Conservation (phyloP, 2,329 filamentous ascomycete species). For the Hypomyces perniciosus region DNA sequence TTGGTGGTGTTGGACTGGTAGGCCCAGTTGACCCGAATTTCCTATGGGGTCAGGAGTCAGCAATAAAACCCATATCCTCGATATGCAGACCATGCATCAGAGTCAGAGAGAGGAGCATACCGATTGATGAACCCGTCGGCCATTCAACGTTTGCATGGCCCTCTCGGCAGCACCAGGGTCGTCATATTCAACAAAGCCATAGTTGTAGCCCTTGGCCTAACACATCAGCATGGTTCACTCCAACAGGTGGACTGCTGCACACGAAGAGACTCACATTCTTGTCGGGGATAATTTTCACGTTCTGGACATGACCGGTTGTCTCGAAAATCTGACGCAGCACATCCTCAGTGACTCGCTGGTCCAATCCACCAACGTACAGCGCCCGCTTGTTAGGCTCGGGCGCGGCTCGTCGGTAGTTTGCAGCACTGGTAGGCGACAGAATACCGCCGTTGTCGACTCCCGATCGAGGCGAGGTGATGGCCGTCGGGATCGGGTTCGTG, state of each 20-base stretch:
- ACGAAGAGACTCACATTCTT: slow-evolving; percentile 74
- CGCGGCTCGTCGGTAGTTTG: slow-evolving; percentile 80
- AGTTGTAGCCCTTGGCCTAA: slow-evolving; percentile 94
- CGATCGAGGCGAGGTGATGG: slow-evolving; percentile 82
- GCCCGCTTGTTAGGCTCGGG: slow-evolving; percentile 98
- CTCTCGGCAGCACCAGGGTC: slow-evolving; percentile 94
- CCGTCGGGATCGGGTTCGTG: slow-evolving; percentile 89
- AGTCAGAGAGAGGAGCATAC: slow-evolving; percentile 40
- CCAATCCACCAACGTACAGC: slow-evolving; percentile 89
- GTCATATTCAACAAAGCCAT: slow-evolving; percentile 98
- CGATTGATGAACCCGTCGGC: slow-evolving; percentile 88
- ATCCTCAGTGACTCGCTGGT: slow-evolving; percentile 92
- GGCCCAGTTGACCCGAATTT: slow-evolving; percentile 99
- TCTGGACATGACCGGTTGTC: slow-evolving; percentile 96
- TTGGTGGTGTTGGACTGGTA: slow-evolving; percentile 92
- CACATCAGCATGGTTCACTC: slow-evolving; percentile 9
- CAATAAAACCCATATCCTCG: not conserved
- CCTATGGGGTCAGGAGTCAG: slow-evolving; percentile 44
- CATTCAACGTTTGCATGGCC: slow-evolving; percentile 95
- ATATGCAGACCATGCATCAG: not conserved
- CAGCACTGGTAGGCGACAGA: slow-evolving; percentile 79
- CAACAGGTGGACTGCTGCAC: not conserved
- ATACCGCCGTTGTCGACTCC: slow-evolving; percentile 57
- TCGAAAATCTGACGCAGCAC: slow-evolving; percentile 97
- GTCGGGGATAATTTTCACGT: slow-evolving; percentile 98